Base-by-base conservation (phyloP, 1,284 basidiomycete species). In the Cutaneotrichosporon cavernicola region DNA sequence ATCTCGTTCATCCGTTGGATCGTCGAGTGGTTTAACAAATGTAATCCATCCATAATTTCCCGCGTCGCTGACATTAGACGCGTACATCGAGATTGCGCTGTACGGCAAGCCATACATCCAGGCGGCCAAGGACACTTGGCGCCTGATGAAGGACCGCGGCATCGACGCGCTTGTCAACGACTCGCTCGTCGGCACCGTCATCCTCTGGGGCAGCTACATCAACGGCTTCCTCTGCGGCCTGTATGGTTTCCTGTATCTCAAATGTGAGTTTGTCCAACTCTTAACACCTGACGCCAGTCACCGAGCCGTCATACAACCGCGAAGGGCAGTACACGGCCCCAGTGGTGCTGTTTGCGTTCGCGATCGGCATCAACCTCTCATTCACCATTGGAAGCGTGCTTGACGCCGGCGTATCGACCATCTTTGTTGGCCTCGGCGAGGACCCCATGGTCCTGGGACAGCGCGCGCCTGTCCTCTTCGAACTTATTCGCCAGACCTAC, bases 71-170 rank as follows among this genome's bases (percentile, higher is more conserved):
- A 34, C 18, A 40, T 8, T 55, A 75, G 73, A 76, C 73, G 83
- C 75, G 13, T 69, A 65, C 43, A 62, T 94, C 71, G 89, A 92
- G 74, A 91, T 91, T 65, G 89, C 90, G 0, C 82, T 95, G 3
- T 95, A 93, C 76, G 92, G 92, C 30, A 95, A 96, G 80, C 81
- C 87, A 1, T 96, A 95, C 73, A 85, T 92, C 60, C 76, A 83
- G 18, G 92, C 92, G n/a, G 91, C 92, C 4, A 92, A 90, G 79
- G 91, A 93, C 76, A 92, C 92, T 0, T 96, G 91, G 91, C 84
- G 85, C n/a, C 76, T 94, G 61, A 87, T 95, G 82, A 88, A 86
- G 72, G 89, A 94, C 73, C 86, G 91, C 63, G 92, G 88, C 31
- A 89, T 94, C 69, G 89, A 91, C 73, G 90, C 89, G 1, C 80